Base-by-base conservation (phyloP, 306 rosid species). In the Lotus japonicus region DNA sequence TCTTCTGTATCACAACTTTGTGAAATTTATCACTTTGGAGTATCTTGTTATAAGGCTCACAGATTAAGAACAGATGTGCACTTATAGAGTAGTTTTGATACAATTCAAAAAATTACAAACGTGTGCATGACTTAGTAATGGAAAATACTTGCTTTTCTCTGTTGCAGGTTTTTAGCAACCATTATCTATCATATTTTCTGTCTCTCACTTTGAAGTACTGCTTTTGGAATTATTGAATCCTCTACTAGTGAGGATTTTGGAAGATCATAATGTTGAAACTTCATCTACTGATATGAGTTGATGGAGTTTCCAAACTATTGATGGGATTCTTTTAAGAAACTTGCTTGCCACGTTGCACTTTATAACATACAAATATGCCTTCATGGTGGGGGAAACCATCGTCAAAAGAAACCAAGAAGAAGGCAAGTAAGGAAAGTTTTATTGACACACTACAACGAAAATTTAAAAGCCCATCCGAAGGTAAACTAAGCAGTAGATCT, bases 321-420 rank as follows among this genome's bases (percentile, higher is more conserved):
- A 79, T 58, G 81, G 64, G 42, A 56, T 43, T 42, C 14, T 58
- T 71, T 63, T 60, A 49, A 53, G 60, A 48, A 51, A 35, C 50
- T 59, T 49, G 49, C 13, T 64, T 49, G 18, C 76, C 33, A 42
- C 69, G 41, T 41, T 61, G 57, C 44, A 59, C 12, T 67, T 44
- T 70, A 70, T 41, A 71, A 53, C 36, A 66, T 58, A 73, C 71
- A 35, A 84, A 79, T 64, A 92, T 92, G 97, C 97, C 75, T 82
- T 65, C 96, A 49, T 92, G 96, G 97, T 89, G 96, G 96, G 89
- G 80, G 48, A 89, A 73, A 74, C 84, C 83, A 2, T 83, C 96
- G 6, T 88, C 97, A 70, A 92, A 87, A 80, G 96, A 87, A 58
- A 76, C 76, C 36, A 92, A 92, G 90, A 89, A 92, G 86, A 92